Percentiles rank a stretch among this genome's conserved stretches.
phyloP scores from a whole-genome alignment of 139 green algal species.

The Microglena sp. region DNA sequence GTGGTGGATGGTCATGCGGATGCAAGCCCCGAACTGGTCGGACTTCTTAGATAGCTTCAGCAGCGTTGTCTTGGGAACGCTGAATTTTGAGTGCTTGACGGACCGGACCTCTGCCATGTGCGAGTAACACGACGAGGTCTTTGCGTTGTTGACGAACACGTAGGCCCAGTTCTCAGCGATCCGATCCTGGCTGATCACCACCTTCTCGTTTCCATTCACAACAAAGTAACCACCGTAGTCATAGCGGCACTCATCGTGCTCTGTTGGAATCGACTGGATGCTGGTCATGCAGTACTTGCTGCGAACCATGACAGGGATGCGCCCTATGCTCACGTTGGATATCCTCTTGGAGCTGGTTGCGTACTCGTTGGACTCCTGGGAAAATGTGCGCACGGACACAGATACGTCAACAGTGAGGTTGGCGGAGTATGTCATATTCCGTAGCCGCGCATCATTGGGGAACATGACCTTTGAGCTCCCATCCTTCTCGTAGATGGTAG shows the following conservation, averaged over 20 bases:
- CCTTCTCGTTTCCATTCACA: constrained; percentile 77
- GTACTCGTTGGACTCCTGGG: background rate
- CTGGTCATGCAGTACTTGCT: constrained; percentile 49
- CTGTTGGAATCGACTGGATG: background rate
- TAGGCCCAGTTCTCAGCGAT: constrained; percentile 88
- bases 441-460: constrained; percentile 86
- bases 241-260: constrained; percentile 68
- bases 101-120: constrained; percentile 8
- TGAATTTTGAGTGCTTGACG: background rate
- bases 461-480: constrained; percentile 82
- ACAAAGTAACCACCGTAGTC: constrained; percentile 90
- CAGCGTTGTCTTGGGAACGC: constrained; percentile 4
- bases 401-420: constrained; percentile 41
- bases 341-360: constrained; percentile 4
- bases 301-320: constrained; percentile 83
- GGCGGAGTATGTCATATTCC: constrained; percentile 80
- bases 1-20: constrained; percentile 66
- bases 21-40: constrained; percentile 21
- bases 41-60: background rate
- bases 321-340: background rate
- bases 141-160: constrained; percentile 33
- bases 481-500: constrained; percentile 82
- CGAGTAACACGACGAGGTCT: background rate
- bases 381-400: constrained; percentile 16
- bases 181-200: constrained; percentile 91